These are phyloP conservation scores for Talaromyces amestolkiae DNA, from an alignment of 2,329 filamentous ascomycete genomes.

Conservation along the genomic window DNA sequence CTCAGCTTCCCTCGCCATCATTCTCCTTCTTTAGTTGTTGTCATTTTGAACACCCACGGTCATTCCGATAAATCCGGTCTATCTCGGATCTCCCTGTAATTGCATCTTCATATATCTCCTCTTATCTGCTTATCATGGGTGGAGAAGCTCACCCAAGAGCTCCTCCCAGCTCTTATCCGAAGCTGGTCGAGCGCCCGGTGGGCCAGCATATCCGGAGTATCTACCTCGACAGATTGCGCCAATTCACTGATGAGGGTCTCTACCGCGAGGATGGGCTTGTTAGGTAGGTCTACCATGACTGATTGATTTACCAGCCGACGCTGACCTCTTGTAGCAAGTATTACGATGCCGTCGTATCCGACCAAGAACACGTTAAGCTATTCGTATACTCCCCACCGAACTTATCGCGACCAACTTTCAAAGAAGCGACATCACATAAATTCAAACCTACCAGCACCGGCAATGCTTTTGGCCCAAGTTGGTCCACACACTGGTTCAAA, in stretches of 20 bases:
- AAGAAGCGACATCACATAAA: slow-evolving; percentile 73
- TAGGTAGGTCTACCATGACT: slow-evolving; percentile 52
- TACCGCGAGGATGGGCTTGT: slow-evolving; percentile 73
- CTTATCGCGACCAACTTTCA: slow-evolving; percentile 76
- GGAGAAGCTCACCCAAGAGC: slow-evolving; percentile 37
- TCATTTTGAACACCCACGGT: background rate
- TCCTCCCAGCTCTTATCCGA: slow-evolving; percentile 46
- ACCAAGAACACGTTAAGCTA: slow-evolving; percentile 75
- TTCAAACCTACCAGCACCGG: slow-evolving; percentile 75
- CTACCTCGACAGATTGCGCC: slow-evolving; percentile 77
- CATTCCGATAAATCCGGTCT: background rate
- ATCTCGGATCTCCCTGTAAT: background rate
- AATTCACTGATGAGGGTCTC: slow-evolving; percentile 77
- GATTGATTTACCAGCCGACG: slow-evolving; percentile 13
- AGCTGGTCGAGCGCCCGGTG: slow-evolving; percentile 52
- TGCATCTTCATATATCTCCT: background rate
- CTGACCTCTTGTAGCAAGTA: slow-evolving; percentile 57
- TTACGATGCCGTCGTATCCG: slow-evolving; percentile 65
- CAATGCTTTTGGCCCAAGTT: slow-evolving; percentile 83
- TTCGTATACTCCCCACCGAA: slow-evolving; percentile 81
- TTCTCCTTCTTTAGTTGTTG: background rate
- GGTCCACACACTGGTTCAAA: slow-evolving; percentile 98
- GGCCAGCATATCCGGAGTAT: slow-evolving; percentile 82
- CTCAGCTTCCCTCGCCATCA: slow-evolving; percentile 3
- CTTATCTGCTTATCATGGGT: slow-evolving; percentile 30